Percentiles rank a stretch among this genome's conserved stretches.
These are phyloP conservation scores for Rosa hybrid DNA, from an alignment of 331 rosid genomes.

Conservation along the genomic window DNA sequence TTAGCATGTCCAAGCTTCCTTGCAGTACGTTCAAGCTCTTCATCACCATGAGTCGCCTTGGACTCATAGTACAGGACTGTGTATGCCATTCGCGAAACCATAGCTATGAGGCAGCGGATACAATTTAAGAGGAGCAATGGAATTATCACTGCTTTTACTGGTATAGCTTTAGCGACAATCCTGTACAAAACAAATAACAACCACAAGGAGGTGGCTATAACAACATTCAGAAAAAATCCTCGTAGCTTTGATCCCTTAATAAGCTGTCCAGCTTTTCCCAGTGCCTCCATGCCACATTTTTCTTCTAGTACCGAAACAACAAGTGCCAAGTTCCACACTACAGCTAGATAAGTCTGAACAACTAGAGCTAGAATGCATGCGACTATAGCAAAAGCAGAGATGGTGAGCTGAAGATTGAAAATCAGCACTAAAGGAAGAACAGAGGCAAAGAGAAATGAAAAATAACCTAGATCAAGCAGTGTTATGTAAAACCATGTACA, in stretches of 20 bases:
- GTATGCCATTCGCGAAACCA: slow-evolving; percentile 1
- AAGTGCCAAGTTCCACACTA: slow-evolving; percentile 32
- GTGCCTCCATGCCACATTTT: slow-evolving; percentile 28
- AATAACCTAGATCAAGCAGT: too few relatives aligned
- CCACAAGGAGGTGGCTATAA: background rate
- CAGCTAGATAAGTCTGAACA: slow-evolving; percentile 11
- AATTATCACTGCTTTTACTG: background rate
- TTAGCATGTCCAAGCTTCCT: slow-evolving; percentile 13
- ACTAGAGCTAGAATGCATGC: background rate
- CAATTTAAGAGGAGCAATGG: background rate
- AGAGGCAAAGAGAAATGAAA: too few relatives aligned
- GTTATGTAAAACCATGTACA: too few relatives aligned
- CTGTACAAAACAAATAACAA: background rate
- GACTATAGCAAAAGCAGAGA: background rate
- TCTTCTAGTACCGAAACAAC: slow-evolving; percentile 34
- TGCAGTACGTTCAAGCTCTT: slow-evolving; percentile 15
- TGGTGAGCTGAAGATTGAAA: background rate
- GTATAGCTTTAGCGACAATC: background rate
- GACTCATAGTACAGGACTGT: slow-evolving; percentile 1
- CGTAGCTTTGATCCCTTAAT: slow-evolving; percentile 23
- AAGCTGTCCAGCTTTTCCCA: slow-evolving; percentile 32
- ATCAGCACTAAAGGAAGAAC: too few relatives aligned
- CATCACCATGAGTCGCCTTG: background rate
- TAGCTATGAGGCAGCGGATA: background rate
- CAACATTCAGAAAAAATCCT: slow-evolving; percentile 32